phyloP scores from a whole-genome alignment of 2,329 filamentous ascomycete genomes.

The Diplodia scrobiculata region DNA sequence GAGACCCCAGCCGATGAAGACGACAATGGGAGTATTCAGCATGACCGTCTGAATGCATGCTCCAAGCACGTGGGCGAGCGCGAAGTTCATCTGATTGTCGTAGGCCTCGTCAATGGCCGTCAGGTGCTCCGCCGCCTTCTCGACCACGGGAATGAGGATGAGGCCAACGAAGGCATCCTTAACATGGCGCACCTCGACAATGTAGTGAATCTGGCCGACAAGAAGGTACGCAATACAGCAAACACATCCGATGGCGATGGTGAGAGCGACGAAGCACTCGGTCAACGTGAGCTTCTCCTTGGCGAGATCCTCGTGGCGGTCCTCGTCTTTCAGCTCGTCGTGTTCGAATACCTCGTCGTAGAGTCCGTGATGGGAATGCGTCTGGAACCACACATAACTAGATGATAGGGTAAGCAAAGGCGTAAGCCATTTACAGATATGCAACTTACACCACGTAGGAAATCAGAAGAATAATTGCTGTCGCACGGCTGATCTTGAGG shows the following conservation, averaged over 20 bases:
- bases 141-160: slow-evolving; percentile 78
- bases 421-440: too few relatives aligned
- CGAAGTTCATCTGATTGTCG: slow-evolving; percentile 82
- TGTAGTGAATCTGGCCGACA: slow-evolving; percentile 69
- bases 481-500: slow-evolving; percentile 68
- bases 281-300: slow-evolving; percentile 73
- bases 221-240: slow-evolving; percentile 73
- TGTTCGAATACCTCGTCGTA: slow-evolving; percentile 72
- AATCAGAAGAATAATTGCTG: slow-evolving; percentile 69
- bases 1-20: slow-evolving; percentile 81
- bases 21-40: slow-evolving; percentile 79
- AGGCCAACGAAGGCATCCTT: slow-evolving; percentile 63
- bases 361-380: slow-evolving; percentile 74
- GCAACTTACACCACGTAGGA: slow-evolving; percentile 55
- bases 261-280: slow-evolving; percentile 68
- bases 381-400: slow-evolving; percentile 67
- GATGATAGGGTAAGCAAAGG: background rate
- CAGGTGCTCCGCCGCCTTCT: slow-evolving; percentile 83
- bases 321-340: slow-evolving; percentile 69
- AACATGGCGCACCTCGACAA: slow-evolving; percentile 56
- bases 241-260: slow-evolving; percentile 67
- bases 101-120: slow-evolving; percentile 83
- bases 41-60: slow-evolving; percentile 87
- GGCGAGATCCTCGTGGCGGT: slow-evolving; percentile 60
- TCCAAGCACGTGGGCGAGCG: slow-evolving; percentile 80